Base-by-base conservation (phyloP, 306 rosid species). In the Glycyrrhiza uralensis region DNA sequence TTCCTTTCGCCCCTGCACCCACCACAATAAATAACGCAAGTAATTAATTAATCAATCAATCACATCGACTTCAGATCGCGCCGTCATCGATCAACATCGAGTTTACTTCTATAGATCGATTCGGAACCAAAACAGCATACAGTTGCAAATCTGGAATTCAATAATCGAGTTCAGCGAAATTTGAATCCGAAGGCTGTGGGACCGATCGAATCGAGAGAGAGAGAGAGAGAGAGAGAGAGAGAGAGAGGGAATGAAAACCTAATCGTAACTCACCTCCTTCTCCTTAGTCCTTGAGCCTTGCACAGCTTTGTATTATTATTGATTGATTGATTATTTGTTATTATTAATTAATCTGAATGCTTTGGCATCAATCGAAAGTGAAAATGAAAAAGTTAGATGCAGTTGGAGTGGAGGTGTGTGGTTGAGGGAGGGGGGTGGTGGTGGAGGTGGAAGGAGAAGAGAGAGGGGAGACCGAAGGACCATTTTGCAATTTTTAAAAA, bases 1-100 rank as follows among this genome's bases (percentile, higher is more conserved):
- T 39, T 33, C 70, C 28, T 33, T 57, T 75, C 64, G 22, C 51
- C 76, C 66, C 77, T 80, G 72, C 41, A 49, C n/a, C 54, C 23
- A 61, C 50, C 33, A 30, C 4, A 69, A 78, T 41, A 56, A 13
- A 0, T 33, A 59, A 75, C 28, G 41, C 47, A n/a, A 71, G 13
- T 2, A 13, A 54, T 18, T 2, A 19, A 49, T 8, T 3, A 29
- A 32, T n/a, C n/a, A n/a, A n/a, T n/a, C n/a, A n/a, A n/a, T 30
- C 47, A 5, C 4, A 41, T 41, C 9, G 42, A 15, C 2, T 42
- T 65, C 18, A 26, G 58, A 44, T 72, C 59, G 70, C 66, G 3
- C 12, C n/a, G 22, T 10, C 15, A 23, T 38, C 3, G 41, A 73
- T 66, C 7, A 49, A 49, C 45, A 38, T 38, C 45, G 45, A 2